Conservation (phyloP, 257 asterid genomes). For the Salvia miltiorrhiza region DNA sequence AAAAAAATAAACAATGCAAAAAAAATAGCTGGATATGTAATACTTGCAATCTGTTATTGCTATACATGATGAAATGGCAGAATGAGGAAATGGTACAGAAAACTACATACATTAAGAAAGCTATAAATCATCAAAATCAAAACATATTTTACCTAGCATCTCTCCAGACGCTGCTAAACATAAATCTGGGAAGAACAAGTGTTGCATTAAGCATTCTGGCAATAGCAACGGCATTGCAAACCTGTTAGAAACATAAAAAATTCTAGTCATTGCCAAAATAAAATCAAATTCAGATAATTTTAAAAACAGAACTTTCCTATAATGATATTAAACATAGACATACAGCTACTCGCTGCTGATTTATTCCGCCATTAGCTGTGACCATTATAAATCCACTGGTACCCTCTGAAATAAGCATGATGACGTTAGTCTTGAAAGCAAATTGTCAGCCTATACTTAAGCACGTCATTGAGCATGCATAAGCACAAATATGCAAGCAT, state of each 20-base stretch:
- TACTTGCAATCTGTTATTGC: not conserved
- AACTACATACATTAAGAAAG: slow-evolving; percentile 4
- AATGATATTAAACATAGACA: slow-evolving; percentile 33
- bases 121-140: not conserved
- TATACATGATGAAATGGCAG: not conserved
- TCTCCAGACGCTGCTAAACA: slow-evolving; percentile 97
- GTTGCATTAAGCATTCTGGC: slow-evolving; percentile 97
- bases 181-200: slow-evolving; percentile 83
- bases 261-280: slow-evolving; percentile 4
- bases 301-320: not conserved
- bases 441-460: not conserved
- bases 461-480: slow-evolving; percentile 12
- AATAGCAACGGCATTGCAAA: slow-evolving; percentile 97
- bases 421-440: slow-evolving; percentile 9
- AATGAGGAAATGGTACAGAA: not conserved
- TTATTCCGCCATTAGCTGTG: slow-evolving; percentile 98
- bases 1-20: not conserved
- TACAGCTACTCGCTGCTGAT: slow-evolving; percentile 99
- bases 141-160: slow-evolving; percentile 63
- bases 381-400: slow-evolving; percentile 75
- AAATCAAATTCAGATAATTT: not conserved
- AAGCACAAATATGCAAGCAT: not conserved
- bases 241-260: slow-evolving; percentile 42
- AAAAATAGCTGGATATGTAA: not conserved
- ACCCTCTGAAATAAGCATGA: slow-evolving; percentile 53